Percentiles rank a stretch among this genome's conserved stretches.
Conservation (phyloP, 352 stramenopile genomes). For the Pythium brachiatum region DNA sequence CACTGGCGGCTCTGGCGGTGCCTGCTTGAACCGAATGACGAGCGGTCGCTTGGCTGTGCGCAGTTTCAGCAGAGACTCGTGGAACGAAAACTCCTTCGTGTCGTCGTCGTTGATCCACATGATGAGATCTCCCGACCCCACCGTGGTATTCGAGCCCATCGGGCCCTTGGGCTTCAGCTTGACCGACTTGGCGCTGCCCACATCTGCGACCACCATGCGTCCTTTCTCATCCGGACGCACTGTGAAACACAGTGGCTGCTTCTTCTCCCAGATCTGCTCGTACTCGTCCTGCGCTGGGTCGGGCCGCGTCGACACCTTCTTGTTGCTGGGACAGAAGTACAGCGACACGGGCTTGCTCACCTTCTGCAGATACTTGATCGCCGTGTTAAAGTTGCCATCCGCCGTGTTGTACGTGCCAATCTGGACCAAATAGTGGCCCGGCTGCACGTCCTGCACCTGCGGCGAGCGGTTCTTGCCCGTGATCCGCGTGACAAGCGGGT, state of each 20-base stretch:
- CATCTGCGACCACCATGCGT: slow-evolving; percentile 75
- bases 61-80: slow-evolving; percentile 81
- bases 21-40: slow-evolving; percentile 83
- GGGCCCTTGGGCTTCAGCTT: slow-evolving; percentile 77
- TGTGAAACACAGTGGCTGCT: slow-evolving; percentile 81
- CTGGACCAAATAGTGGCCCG: slow-evolving; percentile 84
- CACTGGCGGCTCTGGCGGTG: slow-evolving; percentile 40
- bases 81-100: slow-evolving; percentile 70
- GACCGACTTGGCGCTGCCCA: slow-evolving; percentile 83
- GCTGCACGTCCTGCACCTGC: slow-evolving; percentile 84
- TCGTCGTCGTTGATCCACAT: slow-evolving; percentile 85
- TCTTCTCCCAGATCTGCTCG: slow-evolving; percentile 89
- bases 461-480: slow-evolving; percentile 87
- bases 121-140: slow-evolving; percentile 59
- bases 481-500: slow-evolving; percentile 83
- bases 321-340: slow-evolving; percentile 82
- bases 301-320: slow-evolving; percentile 70
- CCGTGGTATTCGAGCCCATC: slow-evolving; percentile 39
- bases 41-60: slow-evolving; percentile 79
- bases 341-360: slow-evolving; percentile 82
- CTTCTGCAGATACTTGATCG: slow-evolving; percentile 89
- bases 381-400: slow-evolving; percentile 86
- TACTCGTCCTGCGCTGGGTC: slow-evolving; percentile 73
- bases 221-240: slow-evolving; percentile 62
- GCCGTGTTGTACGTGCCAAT: slow-evolving; percentile 83